Evolutionary conservation across 306 rosid species (phyloP).

Genomic region (Canavalia ensiformis): DNA sequence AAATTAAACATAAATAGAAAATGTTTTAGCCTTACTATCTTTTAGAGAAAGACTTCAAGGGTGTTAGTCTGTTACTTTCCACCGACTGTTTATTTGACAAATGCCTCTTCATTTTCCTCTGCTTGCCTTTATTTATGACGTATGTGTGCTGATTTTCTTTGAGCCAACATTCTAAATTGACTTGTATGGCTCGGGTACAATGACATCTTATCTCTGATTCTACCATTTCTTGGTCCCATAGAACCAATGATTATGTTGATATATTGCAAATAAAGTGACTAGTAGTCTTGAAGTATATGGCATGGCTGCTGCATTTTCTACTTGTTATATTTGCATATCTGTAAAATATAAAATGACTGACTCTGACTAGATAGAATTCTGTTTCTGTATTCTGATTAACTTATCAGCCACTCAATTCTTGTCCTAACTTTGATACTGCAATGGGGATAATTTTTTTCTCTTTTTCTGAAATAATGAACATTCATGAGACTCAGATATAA

Average conservation of each 20-base stretch:
- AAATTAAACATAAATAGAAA: too few species aligned
- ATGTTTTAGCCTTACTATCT: not conserved
- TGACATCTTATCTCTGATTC: conserved; percentile 29
- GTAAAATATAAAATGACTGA: not conserved
- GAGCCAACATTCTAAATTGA: conserved; percentile 7
- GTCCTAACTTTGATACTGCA: not conserved
- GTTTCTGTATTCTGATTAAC: conserved; percentile 11
- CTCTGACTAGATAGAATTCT: not conserved
- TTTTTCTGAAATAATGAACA: conserved; percentile 2
- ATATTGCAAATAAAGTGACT: not conserved
- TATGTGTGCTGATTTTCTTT: not conserved
- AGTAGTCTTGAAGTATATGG: too few species aligned
- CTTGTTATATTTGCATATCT: not conserved
- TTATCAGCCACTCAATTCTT: not conserved
- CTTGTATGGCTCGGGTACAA: not conserved
- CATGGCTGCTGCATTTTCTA: not conserved
- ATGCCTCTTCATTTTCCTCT: conserved; percentile 8
- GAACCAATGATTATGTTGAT: not conserved
- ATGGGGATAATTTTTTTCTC: not conserved
- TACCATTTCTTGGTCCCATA: conserved; percentile 3
- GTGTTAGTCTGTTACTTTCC: conserved; percentile 7
- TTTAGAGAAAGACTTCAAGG: not conserved
- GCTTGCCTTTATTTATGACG: not conserved
- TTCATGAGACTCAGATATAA: not conserved
- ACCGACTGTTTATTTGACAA: not conserved